phyloP scores from a whole-genome alignment of 2,329 filamentous ascomycete genomes.

The Dothidotthia symphoricarpi region DNA sequence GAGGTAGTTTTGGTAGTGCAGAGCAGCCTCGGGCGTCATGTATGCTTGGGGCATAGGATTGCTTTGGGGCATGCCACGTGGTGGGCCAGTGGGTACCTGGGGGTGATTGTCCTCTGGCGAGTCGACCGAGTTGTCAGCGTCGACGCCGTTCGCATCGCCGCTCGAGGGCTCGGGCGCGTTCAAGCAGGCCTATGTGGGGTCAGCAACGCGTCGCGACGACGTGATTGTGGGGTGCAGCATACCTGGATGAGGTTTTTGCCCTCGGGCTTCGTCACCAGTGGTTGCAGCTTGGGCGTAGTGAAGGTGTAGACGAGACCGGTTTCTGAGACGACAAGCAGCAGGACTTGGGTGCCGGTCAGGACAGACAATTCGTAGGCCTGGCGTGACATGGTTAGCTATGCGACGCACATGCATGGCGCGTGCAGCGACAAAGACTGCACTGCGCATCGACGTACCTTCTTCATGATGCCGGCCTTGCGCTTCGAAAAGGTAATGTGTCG shows the following conservation, averaged over 20 bases:
- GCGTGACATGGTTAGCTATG: constrained; percentile 28
- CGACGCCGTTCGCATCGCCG: constrained; percentile 65
- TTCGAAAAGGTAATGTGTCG: constrained; percentile 99
- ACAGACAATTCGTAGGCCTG: constrained; percentile 97
- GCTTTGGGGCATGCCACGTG: constrained; percentile 60
- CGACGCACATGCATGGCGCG: constrained; percentile 25
- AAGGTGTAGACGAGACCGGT: constrained; percentile 98
- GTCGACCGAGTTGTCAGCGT: constrained; percentile 61
- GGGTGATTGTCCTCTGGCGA: constrained; percentile 87
- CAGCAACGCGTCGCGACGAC: constrained; percentile 28
- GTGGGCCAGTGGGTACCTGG: constrained; percentile 73
- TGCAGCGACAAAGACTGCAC: constrained; percentile 18
- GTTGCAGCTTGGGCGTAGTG: constrained; percentile 96
- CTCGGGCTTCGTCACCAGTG: constrained; percentile 95
- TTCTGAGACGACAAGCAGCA: constrained; percentile 94
- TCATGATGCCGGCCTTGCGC: constrained; percentile 99
- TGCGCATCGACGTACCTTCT: constrained; percentile 72
- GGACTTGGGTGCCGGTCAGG: constrained; percentile 94
- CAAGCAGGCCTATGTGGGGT: constrained; percentile 73
- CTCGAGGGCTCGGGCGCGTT: constrained; percentile 90
- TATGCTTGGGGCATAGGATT: constrained; percentile 67
- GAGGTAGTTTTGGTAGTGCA: constrained; percentile 83
- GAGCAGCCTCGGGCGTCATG: constrained; percentile 64
- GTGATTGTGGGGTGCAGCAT: constrained; percentile 37
- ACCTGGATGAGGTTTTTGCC: constrained; percentile 99